Conservation (phyloP, 257 asterid genomes). For the Paulownia fortunei region DNA sequence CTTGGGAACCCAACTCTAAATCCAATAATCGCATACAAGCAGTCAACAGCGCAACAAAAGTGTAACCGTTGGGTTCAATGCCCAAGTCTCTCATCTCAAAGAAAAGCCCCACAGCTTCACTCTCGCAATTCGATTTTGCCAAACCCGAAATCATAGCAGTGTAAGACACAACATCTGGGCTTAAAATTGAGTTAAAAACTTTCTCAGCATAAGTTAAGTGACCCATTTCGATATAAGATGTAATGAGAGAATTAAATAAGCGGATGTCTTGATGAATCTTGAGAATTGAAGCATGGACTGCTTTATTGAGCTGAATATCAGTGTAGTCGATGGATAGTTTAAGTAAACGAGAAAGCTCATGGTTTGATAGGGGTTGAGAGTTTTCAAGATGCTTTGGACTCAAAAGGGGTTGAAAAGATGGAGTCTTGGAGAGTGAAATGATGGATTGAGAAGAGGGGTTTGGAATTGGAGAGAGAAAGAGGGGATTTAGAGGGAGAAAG, state of each 20-base stretch:
- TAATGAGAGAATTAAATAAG: slow-evolving; percentile 60
- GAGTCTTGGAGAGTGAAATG: slow-evolving; percentile 38
- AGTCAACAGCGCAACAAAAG: slow-evolving; percentile 76
- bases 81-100: slow-evolving; percentile 62
- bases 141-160: slow-evolving; percentile 79
- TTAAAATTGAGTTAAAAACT: slow-evolving; percentile 54
- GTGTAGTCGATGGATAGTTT: slow-evolving; percentile 57
- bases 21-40: slow-evolving; percentile 71
- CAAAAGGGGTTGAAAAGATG: slow-evolving; percentile 42
- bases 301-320: slow-evolving; percentile 59
- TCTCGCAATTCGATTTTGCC: slow-evolving; percentile 57
- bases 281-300: slow-evolving; percentile 74
- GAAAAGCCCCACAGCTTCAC: slow-evolving; percentile 67
- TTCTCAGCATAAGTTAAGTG: slow-evolving; percentile 53
- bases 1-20: slow-evolving; percentile 67
- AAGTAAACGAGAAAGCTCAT: slow-evolving; percentile 53
- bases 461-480: slow-evolving; percentile 42
- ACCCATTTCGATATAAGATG: slow-evolving; percentile 67
- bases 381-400: slow-evolving; percentile 36
- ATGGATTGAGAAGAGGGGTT: no score
- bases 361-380: slow-evolving; percentile 27
- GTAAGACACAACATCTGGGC: slow-evolving; percentile 83
- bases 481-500: slow-evolving; percentile 62
- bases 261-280: slow-evolving; percentile 58
- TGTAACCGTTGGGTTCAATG: slow-evolving; percentile 77